Conservation (phyloP, 805 yeast species). For the Kluyveromyces nonfermentans region DNA sequence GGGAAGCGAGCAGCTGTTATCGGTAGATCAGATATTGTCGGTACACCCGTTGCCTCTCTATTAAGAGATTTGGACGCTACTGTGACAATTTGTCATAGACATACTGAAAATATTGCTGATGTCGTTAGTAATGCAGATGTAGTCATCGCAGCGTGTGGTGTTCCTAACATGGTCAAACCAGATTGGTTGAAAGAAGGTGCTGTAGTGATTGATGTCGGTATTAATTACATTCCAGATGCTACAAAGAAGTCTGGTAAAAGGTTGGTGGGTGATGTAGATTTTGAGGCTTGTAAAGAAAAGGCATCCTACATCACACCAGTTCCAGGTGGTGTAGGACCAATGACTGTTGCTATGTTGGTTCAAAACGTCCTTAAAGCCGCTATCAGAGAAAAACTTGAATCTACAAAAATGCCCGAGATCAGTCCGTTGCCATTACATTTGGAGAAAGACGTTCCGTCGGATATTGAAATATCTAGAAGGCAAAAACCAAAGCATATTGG, state of each 20-base stretch:
- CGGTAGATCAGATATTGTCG: slow-evolving; percentile 82
- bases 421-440: slow-evolving; percentile 48
- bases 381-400: slow-evolving; percentile 37
- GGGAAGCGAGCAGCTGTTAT: slow-evolving; percentile 76
- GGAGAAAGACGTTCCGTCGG: slow-evolving; percentile 75
- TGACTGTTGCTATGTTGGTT: slow-evolving; percentile 95
- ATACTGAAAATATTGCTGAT: slow-evolving; percentile 43
- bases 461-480: slow-evolving; percentile 78
- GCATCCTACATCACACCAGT: slow-evolving; percentile 83
- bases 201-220: slow-evolving; percentile 90
- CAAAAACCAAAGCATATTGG: slow-evolving; percentile 80
- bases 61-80: slow-evolving; percentile 65
- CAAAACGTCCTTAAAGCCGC: slow-evolving; percentile 80
- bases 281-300: slow-evolving; percentile 47
- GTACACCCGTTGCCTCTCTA: slow-evolving; percentile 67
- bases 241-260: slow-evolving; percentile 67
- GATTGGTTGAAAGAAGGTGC: slow-evolving; percentile 82
- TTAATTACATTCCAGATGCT: slow-evolving; percentile 74
- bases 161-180: slow-evolving; percentile 74
- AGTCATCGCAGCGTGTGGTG: slow-evolving; percentile 85
- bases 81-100: slow-evolving; percentile 67
- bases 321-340: slow-evolving; percentile 99
- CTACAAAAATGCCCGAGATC: slow-evolving; percentile 38
- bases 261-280: slow-evolving; percentile 95
- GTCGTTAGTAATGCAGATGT: slow-evolving; percentile 58